Percentiles rank a stretch among this genome's conserved stretches.
Evolutionary conservation across 768 basidiomycete species (phyloP).

Genomic region (Psilocybe subaeruginosa): DNA sequence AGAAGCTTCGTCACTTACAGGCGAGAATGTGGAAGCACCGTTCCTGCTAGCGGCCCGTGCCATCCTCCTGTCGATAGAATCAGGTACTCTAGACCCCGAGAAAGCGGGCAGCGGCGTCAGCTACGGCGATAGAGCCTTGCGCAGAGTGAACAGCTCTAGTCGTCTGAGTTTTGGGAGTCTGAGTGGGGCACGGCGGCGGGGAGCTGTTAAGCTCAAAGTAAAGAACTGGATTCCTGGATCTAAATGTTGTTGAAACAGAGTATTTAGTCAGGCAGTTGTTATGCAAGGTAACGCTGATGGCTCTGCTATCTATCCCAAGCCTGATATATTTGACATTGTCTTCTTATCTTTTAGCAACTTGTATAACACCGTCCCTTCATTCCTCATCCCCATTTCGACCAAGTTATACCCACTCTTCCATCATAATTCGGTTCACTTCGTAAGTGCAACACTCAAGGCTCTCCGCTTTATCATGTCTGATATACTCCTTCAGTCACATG

Average conservation of each 20-base stretch:
- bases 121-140: conserved; percentile 92
- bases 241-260: conserved; percentile 62
- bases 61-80: conserved; percentile 89
- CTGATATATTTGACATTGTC: neutral
- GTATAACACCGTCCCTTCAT: conserved; percentile 1
- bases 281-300: neutral
- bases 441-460: conserved; percentile 17
- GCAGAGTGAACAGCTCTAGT: conserved; percentile 90
- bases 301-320: neutral
- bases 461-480: conserved; percentile 15
- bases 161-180: conserved; percentile 85
- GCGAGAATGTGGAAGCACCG: conserved; percentile 93
- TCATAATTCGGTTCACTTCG: conserved; percentile 21
- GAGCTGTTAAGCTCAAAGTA: conserved; percentile 61
- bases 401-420: conserved; percentile 20
- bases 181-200: conserved; percentile 65
- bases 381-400: conserved; percentile 11
- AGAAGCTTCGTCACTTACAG: conserved; percentile 89
- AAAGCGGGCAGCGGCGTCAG: conserved; percentile 94
- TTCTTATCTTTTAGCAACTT: neutral
- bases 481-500: conserved; percentile 19
- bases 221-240: conserved; percentile 66
- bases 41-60: conserved; percentile 87
- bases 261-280: neutral
- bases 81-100: conserved; percentile 90